Conservation (phyloP, 1,284 basidiomycete genomes). For the Puccinia coronata region DNA sequence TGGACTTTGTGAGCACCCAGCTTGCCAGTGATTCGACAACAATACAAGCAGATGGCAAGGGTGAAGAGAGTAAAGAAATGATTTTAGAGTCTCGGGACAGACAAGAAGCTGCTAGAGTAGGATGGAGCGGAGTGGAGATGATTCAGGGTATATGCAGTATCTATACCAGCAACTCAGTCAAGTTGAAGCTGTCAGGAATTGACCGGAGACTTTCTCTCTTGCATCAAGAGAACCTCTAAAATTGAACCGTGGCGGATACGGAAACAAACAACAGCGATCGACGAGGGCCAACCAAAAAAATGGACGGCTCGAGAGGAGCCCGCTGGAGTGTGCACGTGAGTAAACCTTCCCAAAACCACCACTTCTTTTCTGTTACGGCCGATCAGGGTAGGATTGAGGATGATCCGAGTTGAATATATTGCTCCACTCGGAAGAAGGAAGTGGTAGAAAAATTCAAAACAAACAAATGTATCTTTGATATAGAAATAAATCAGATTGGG, state of each 20-base stretch:
- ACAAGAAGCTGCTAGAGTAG: not conserved
- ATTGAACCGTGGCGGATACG: not conserved
- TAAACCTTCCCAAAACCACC: not conserved
- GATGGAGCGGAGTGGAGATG: not conserved
- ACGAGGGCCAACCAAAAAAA: not conserved
- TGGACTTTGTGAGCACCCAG: not conserved
- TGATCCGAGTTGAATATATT: conserved; percentile 14
- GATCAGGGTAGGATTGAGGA: not conserved
- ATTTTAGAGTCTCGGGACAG: not conserved
- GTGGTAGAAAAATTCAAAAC: not conserved
- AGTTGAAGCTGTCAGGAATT: not conserved
- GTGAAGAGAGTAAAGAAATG: too few species aligned
- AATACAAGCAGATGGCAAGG: not conserved
- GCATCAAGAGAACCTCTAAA: not conserved
- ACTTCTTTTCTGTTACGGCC: not conserved
- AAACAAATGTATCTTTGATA: not conserved
- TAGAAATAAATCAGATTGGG: not conserved
- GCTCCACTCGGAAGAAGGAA: not conserved
- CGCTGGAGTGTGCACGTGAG: not conserved
- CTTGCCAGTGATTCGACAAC: not conserved
- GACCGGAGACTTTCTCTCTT: conserved; percentile 4
- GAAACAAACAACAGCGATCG: conserved; percentile 4
- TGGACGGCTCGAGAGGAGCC: not conserved
- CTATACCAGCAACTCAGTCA: not conserved
- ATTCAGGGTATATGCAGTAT: not conserved